Conservation (phyloP, 805 yeast genomes). For the Hanseniaspora lachancei region DNA sequence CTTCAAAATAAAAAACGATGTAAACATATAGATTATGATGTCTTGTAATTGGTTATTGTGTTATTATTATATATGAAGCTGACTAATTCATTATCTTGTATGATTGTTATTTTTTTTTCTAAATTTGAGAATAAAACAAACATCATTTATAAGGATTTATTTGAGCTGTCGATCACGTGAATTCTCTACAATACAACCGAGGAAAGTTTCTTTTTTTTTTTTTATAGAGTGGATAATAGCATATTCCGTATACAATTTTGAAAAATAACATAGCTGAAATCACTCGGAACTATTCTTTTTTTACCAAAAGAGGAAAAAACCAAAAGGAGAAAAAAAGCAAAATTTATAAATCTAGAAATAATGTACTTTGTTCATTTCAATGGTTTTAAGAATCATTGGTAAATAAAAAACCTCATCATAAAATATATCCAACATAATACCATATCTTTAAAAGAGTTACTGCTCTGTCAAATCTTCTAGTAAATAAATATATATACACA, state of each 20-base stretch:
- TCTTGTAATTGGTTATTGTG: too few relatives aligned
- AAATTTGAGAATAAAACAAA: background rate
- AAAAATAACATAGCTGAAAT: background rate
- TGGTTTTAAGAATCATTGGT: background rate
- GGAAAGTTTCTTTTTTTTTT: background rate
- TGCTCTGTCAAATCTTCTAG: background rate
- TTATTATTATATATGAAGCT: too few relatives aligned
- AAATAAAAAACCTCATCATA: too few relatives aligned
- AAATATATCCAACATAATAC: too few relatives aligned
- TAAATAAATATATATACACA: background rate
- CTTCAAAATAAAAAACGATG: conserved; percentile 5
- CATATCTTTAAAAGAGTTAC: background rate
- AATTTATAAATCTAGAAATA: background rate
- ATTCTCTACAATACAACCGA: too few relatives aligned
- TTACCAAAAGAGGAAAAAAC: background rate
- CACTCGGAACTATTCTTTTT: background rate
- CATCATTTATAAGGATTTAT: too few relatives aligned
- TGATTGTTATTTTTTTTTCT: background rate
- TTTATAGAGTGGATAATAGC: background rate
- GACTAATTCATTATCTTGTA: too few relatives aligned
- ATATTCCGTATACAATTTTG: too few relatives aligned
- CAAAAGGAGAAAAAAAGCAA: background rate
- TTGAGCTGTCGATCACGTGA: too few relatives aligned
- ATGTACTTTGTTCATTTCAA: too few relatives aligned
- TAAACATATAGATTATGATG: background rate